Percentiles rank a stretch among this genome's conserved stretches.
phyloP scores from a whole-genome alignment of 306 rosid genomes.

The Acacia crassicarpa region DNA sequence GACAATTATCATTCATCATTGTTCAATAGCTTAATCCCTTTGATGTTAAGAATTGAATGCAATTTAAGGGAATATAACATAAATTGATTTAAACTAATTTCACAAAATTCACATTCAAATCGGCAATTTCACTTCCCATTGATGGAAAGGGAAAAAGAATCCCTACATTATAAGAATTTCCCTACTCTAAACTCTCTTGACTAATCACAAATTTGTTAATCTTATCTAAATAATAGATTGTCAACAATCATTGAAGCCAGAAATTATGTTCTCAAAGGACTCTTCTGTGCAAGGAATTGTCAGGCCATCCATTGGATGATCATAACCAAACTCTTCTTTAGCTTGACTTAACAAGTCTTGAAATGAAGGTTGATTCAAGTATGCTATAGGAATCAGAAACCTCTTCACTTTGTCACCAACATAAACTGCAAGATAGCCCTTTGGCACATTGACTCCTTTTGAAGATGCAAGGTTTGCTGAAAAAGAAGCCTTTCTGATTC shows the following conservation, averaged over 20 bases:
- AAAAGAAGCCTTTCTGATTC: background rate
- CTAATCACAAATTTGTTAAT: background rate
- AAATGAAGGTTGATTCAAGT: constrained; percentile 33
- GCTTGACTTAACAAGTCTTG: constrained; percentile 35
- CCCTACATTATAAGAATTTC: background rate
- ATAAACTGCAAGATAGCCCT: constrained; percentile 50
- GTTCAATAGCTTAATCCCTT: background rate
- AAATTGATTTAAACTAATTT: background rate
- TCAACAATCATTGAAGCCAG: constrained; percentile 12
- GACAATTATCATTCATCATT: background rate
- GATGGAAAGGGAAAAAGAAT: background rate
- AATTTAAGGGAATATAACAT: background rate
- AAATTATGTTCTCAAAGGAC: constrained; percentile 13
- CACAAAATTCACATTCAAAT: background rate
- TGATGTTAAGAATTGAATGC: background rate
- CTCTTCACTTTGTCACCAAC: constrained; percentile 46
- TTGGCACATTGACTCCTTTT: constrained; percentile 15
- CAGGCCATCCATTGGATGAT: constrained; percentile 4
- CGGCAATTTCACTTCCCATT: background rate
- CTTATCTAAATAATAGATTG: background rate
- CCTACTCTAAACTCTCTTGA: constrained; percentile 4
- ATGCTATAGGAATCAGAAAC: constrained; percentile 39
- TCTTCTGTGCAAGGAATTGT: background rate
- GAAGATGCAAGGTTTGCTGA: background rate
- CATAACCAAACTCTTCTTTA: constrained; percentile 40